Base-by-base conservation (phyloP, 306 rosid species). In the Begonia masoniana region DNA sequence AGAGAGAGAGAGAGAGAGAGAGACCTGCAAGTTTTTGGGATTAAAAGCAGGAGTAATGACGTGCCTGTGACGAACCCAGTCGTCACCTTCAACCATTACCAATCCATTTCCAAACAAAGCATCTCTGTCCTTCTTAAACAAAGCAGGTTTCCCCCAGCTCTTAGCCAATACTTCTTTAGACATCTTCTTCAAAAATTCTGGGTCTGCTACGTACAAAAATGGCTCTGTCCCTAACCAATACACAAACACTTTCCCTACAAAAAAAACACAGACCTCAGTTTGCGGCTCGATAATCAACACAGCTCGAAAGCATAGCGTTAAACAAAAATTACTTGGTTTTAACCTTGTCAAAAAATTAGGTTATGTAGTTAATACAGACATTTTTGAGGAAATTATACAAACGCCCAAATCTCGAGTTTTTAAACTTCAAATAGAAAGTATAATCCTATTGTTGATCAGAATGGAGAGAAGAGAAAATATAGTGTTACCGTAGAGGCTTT, bases 141-240 rank as follows among this genome's bases (percentile, higher is more conserved):
- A 88, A 7, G 56, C 58, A 0, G 96, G 96, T 58, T 86, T 86
- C 36, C 96, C 96, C 96, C 96, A 87, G 43, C 63, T 62, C 69
- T 78, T 83, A 0, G 80, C 94, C 45, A 73, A 6, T 4, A 87
- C 89, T 65, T 70, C 76, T 3, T 51, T 42, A 1, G 94, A 83
- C 78, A 87, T 58, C 56, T 71, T 80, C 56, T 74, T 83, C 49
- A 87, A 54, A 48, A 87, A 71, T 15, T 70, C 86, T 10, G 96
- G 82, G 1, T 87, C 86, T 13, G 84, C 88, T 16, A 87, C 62
- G 57, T 83, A 87, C 41, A 87, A 45, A 53, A 87, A 87, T 4
- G 96, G 94, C 60, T 87, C 94, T 35, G 94, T 78, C 4, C 96
- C 96, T 10, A 87, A 61, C 96, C 96, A 87, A 41, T 87, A 87